Conservation (phyloP, 2,329 filamentous ascomycete species). For the Talaromyces verruculosus region DNA sequence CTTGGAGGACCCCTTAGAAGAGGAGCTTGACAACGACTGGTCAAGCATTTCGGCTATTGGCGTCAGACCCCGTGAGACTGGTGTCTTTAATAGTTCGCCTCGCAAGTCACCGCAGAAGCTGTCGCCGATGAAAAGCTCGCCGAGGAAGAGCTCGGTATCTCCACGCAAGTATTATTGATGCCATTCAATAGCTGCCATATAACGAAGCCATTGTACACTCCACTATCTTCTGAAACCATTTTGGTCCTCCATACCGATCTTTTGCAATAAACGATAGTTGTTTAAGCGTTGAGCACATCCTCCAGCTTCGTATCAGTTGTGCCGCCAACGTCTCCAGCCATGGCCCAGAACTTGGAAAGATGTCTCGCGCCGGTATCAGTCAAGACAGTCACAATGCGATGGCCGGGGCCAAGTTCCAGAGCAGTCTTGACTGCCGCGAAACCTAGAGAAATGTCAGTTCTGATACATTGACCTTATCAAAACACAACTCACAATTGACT, state of each 20-base stretch:
- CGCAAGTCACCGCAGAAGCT: conserved; percentile 17
- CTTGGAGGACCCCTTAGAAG: conserved; percentile 23
- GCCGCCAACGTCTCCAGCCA: conserved; percentile 49
- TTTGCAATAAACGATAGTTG: conserved; percentile 9
- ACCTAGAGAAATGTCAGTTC: conserved; percentile 33
- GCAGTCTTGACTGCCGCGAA: conserved; percentile 51
- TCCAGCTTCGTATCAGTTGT: conserved; percentile 47
- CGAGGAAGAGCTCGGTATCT: conserved; percentile 15
- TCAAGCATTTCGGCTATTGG: conserved; percentile 26
- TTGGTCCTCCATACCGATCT: neutral
- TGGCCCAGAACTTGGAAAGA: conserved; percentile 54
- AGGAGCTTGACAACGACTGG: conserved; percentile 22
- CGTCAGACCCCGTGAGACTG: conserved; percentile 19
- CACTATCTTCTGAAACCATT: neutral
- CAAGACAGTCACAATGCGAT: conserved; percentile 50
- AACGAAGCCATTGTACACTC: neutral
- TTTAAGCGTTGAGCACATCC: conserved; percentile 43
- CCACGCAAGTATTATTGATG: conserved; percentile 21
- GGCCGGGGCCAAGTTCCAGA: conserved; percentile 48
- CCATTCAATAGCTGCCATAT: neutral
- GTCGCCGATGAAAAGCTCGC: neutral
- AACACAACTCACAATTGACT: conserved; percentile 71
- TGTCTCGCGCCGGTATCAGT: conserved; percentile 54
- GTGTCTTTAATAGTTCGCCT: neutral
- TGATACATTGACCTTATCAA: neutral